Base-by-base conservation (phyloP, 345 rosid genomes). In the Linum usitatissimum region DNA sequence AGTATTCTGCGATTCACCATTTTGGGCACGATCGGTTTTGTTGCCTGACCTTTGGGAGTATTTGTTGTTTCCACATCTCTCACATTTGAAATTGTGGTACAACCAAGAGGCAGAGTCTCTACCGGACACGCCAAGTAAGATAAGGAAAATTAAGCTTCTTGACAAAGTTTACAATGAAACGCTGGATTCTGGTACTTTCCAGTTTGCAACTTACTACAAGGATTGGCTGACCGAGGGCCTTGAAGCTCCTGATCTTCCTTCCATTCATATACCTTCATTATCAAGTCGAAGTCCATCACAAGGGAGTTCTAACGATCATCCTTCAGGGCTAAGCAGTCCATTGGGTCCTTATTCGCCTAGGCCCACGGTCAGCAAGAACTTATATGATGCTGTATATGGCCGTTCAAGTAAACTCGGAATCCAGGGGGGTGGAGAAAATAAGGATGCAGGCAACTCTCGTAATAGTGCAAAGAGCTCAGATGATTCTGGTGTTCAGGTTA, bases 191-290 rank as follows among this genome's bases (percentile, higher is more conserved):
- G 81, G 82, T 21, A 86, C 91, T 63, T 67, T 53, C 38, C 84
- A 77, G 61, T 73, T 83, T 65, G 84, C 88, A 64, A 68, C 59
- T 65, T 86, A 86, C 77, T 86, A 83, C 83, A 81, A 73, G 80
- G 83, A 79, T 55, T 83, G 91, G 91, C 83, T 86, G 53, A 68
- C 78, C 5, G 86, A 73, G 57, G 82, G 82, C 6, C 45, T 77
- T 34, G 84, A 81, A 72, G 78, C 71, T 70, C 84, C 91, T 31
- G 30, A 82, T 3, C 28, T 83, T 63, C 91, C 91, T 70, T 70
- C 75, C 0, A 66, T 86, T 64, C 63, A 20, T 59, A 57, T 83
- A 59, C 88, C 88, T 12, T 65, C 76, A 19, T 54, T 65, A 14
- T 75, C 86, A 53, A 59, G 72, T 62, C 70, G 18, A 64, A 38